Conservation (phyloP, 2,329 filamentous ascomycete genomes). For the Microsporum audouinii region DNA sequence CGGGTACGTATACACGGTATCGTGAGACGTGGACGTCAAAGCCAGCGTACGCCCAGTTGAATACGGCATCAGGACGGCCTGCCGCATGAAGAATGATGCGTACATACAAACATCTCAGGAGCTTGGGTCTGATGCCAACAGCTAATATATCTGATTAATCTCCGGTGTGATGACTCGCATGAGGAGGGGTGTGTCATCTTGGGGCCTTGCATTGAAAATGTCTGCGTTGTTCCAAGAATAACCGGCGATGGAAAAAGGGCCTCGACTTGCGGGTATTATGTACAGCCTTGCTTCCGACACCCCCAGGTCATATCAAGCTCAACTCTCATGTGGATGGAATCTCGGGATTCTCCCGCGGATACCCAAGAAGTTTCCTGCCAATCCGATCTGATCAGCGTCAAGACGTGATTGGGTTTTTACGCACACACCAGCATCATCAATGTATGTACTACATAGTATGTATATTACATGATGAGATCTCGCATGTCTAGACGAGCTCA, state of each 20-base stretch:
- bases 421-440: slow-evolving; percentile 76
- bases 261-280: not conserved
- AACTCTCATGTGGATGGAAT: slow-evolving; percentile 75
- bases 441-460: too few relatives aligned
- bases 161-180: not conserved
- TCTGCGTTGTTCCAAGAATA: slow-evolving; percentile 82
- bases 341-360: slow-evolving; percentile 67
- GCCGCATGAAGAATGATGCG: too few relatives aligned
- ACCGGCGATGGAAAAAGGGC: slow-evolving; percentile 37
- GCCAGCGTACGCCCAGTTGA: too few relatives aligned
- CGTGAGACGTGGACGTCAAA: too few relatives aligned
- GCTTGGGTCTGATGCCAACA: too few relatives aligned
- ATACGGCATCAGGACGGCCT: too few relatives aligned
- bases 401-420: slow-evolving; percentile 86
- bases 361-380: slow-evolving; percentile 83
- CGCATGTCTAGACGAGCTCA: slow-evolving; percentile 77
- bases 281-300: slow-evolving; percentile 24
- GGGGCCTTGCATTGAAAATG: slow-evolving; percentile 44
- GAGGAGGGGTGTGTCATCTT: too few relatives aligned
- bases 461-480: slow-evolving; percentile 64
- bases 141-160: not conserved
- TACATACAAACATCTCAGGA: too few relatives aligned
- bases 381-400: slow-evolving; percentile 75
- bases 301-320: slow-evolving; percentile 81
- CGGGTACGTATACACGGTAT: too few relatives aligned